Evolutionary conservation across 805 yeast genomes (phyloP).

Genomic region (Pichia rugopelliculosa): DNA sequence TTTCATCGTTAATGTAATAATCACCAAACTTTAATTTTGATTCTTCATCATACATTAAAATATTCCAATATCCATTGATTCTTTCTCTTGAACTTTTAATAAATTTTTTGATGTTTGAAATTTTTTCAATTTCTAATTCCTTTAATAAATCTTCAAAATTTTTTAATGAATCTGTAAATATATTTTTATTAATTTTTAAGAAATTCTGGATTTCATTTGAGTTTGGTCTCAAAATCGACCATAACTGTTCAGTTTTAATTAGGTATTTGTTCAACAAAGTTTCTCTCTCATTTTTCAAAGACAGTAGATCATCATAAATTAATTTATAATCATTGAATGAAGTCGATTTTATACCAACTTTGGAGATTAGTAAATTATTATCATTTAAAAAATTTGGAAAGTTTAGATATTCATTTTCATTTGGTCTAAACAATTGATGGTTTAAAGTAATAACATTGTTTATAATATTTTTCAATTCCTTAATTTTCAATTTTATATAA

Average conservation of each 20-base stretch:
- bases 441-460: neutral
- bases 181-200: slow-evolving; percentile 35
- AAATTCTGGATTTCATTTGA: slow-evolving; percentile 28
- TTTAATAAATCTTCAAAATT: slow-evolving; percentile 49
- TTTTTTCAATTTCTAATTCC: slow-evolving; percentile 52
- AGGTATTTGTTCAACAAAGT: slow-evolving; percentile 29
- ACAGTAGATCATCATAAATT: slow-evolving; percentile 18
- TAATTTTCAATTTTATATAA: slow-evolving; percentile 5
- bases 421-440: slow-evolving; percentile 6
- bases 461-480: slow-evolving; percentile 1
- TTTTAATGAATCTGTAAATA: slow-evolving; percentile 41
- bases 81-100: slow-evolving; percentile 53
- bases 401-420: slow-evolving; percentile 7
- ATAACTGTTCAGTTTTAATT: slow-evolving; percentile 31
- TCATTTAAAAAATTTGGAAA: slow-evolving; percentile 7
- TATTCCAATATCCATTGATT: slow-evolving; percentile 56
- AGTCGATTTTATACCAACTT: slow-evolving; percentile 20
- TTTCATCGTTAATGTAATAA: slow-evolving; percentile 30
- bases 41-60: slow-evolving; percentile 48
- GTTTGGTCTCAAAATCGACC: slow-evolving; percentile 37
- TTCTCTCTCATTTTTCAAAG: slow-evolving; percentile 32
- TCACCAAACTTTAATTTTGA: slow-evolving; percentile 44
- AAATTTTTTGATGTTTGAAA: slow-evolving; percentile 58
- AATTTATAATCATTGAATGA: slow-evolving; percentile 13
- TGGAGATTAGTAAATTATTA: slow-evolving; percentile 13